Evolutionary conservation across 331 rosid species (phyloP), one percentile per base, ranked within the genome.

Genomic region (Pyracantha coccinea): DNA sequence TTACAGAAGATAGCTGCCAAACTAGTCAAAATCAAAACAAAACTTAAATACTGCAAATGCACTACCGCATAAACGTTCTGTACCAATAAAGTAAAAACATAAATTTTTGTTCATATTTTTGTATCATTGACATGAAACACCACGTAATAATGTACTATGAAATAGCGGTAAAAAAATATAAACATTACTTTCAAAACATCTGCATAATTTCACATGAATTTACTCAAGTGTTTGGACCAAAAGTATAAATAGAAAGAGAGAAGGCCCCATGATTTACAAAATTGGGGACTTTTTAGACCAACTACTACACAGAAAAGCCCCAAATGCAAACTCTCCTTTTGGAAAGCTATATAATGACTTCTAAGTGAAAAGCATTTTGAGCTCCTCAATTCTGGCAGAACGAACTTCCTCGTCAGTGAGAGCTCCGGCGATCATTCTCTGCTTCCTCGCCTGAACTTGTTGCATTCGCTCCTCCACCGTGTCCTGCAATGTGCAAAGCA

Each of bases 401-500:
- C 96, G 85, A 72, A 90, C 90, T 64, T 93, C 95, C 62, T 90
- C 95, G 17, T 93, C 88, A 4, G 93, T 90, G 68, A 93, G 91
- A 59, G 98, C 92, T 59, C 95, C 95, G 6, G 93, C 77, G 69
- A 92, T 92, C 96, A 92, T 82, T 52, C 84, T 75, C 80, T 92
- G 91, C 85, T 92, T 90, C 77, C 84, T 83, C 7, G 89, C 93
- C 67, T 92, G 98, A 19, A 92, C 95, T 79, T 77, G 95, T 74
- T 87, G 95, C 87, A 92, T 71, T 2, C 89, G 79, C 44, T 85
- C 93, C 81, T 92, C 96, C 64, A 90, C 91, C 0, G 96, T 88
- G 79, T 73, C 89, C 93, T 90, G 78, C n/a, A 15, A 27, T 4
- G 47, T 23, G 23, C 20, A 53, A 53, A n/a, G 8, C 45, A 47